These are phyloP conservation scores for Clonostachys solani DNA, from an alignment of 2,329 filamentous ascomycete species.

Conservation along the genomic window DNA sequence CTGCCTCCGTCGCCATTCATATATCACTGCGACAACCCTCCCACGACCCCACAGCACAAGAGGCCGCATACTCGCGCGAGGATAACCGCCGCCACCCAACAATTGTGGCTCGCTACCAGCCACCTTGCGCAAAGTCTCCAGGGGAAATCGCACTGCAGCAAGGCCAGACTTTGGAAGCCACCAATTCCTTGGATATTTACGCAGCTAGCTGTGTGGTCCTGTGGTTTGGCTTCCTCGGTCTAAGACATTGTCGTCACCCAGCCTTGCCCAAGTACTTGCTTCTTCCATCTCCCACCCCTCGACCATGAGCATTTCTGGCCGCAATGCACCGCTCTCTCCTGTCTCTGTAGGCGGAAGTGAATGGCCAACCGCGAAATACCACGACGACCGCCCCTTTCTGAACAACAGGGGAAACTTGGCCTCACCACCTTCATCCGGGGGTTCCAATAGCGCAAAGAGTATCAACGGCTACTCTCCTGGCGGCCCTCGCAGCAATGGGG, in stretches of 20 bases:
- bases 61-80: too few relatives aligned
- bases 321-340: constrained; percentile 75
- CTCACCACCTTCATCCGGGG: constrained; percentile 67
- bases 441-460: constrained; percentile 48
- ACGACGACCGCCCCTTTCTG: constrained; percentile 48
- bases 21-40: too few relatives aligned
- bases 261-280: neutral
- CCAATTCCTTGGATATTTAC: neutral
- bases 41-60: too few relatives aligned
- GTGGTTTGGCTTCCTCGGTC: neutral
- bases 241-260: neutral
- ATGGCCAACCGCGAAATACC: constrained; percentile 70
- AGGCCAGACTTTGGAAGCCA: neutral
- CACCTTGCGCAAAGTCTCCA: too few relatives aligned
- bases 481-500: constrained; percentile 51
- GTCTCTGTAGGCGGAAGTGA: constrained; percentile 81
- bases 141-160: too few relatives aligned
- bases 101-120: too few relatives aligned
- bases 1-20: too few relatives aligned
- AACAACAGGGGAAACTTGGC: constrained; percentile 55
- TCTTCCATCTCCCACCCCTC: constrained; percentile 6
- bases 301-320: constrained; percentile 57
- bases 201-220: neutral
- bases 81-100: too few relatives aligned
- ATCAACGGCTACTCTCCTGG: constrained; percentile 56